Percentiles rank a stretch among this genome's conserved stretches.
Evolutionary conservation across 2,329 filamentous ascomycete species (phyloP).

Genomic region (Monilinia laxa): DNA sequence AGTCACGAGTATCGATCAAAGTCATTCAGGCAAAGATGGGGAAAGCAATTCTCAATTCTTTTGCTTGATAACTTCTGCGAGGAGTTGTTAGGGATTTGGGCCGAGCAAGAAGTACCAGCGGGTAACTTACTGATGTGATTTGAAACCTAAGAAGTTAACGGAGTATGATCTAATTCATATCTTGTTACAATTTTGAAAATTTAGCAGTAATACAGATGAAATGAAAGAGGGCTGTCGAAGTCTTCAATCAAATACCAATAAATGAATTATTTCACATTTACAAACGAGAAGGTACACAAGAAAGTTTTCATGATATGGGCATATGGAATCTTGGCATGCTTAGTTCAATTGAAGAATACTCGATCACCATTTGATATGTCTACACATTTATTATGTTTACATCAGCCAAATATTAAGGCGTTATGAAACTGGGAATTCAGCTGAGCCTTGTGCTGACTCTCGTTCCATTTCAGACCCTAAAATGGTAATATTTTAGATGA

Average conservation of each 20-base stretch:
- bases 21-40: conserved; percentile 57
- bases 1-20: conserved; percentile 57
- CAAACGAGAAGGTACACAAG: neutral
- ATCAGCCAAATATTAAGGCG: conserved; percentile 1
- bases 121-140: neutral
- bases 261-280: neutral
- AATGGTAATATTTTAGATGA: neutral
- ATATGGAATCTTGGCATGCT: neutral
- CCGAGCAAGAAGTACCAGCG: neutral
- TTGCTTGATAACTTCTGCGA: conserved; percentile 65
- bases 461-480: neutral
- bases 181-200: neutral
- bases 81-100: conserved; percentile 52
- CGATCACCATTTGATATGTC: neutral
- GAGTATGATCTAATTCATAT: neutral
- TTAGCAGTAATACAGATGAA: neutral
- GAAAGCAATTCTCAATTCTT: conserved; percentile 57
- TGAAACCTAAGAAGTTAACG: neutral
- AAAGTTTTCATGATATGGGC: neutral
- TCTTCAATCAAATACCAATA: neutral
- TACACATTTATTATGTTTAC: neutral
- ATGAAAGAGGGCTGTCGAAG: neutral
- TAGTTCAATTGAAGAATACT: neutral
- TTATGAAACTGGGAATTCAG: conserved; percentile 9
- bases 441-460: conserved; percentile 10